Base-by-base conservation (phyloP, 2,329 filamentous ascomycete species). In the Gnomoniopsis smithogilvyi region DNA sequence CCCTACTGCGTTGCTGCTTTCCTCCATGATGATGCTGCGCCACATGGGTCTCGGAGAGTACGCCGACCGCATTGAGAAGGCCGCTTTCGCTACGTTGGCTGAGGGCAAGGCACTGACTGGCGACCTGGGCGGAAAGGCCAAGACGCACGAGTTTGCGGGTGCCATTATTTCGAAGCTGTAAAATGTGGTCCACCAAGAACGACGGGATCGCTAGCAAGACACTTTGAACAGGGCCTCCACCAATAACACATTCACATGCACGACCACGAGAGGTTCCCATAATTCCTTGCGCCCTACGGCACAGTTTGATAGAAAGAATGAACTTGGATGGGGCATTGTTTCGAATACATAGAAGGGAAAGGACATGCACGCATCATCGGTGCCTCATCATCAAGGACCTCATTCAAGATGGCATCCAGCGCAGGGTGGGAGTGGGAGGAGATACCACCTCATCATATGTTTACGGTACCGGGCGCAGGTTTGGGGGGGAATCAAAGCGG, bases 21-120 rank as follows among this genome's bases (percentile, higher is more conserved):
- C 86, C 77, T 96, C 91, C 76, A 95, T 98, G 81, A 98, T 99
- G 95, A 98, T 99, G 95, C 80, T 99, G 84, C 89, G 95, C 78
- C 95, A 99, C 81, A 98, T 99, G 94, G 88, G 90, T 71, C 84
- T 99, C 65, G 87, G 80, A 76, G 83, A 91, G 64, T 87, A 98
- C 75, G 95, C 95, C 67, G 76, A 82, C 75, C 88, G 87, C 76
- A 98, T 99, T 73, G 91, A 98, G 84, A 90, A 86, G 77, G 95
- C 95, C 66, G 96, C 94, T 72, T 98, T 99, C 77, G 91, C 90
- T 75, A 96, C 93, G 63, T 85, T 99, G 66, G 89, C 92, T 62
- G 93, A 99, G 84, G 95, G 95, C 80, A 97, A 97, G 89, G 82
- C 86, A 63, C 87, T 99, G 76, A 99, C 95, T 36, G 94, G 95